Percentiles rank a stretch among this genome's conserved stretches.
phyloP scores from a whole-genome alignment of 306 rosid species.

The Vigna unguiculata region DNA sequence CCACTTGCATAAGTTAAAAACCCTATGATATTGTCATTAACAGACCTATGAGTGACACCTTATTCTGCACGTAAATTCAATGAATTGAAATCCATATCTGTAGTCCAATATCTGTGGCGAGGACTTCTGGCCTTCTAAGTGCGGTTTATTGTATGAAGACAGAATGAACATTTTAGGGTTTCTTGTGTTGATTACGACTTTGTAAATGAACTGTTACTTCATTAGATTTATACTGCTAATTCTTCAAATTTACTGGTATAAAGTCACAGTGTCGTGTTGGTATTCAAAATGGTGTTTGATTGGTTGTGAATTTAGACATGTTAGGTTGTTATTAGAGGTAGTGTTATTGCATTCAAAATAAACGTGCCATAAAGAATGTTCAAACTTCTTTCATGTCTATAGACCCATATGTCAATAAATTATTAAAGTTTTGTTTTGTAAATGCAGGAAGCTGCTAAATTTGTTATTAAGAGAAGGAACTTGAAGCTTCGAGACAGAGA shows the following conservation, averaged over 20 bases:
- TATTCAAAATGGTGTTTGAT: background rate
- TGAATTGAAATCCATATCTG: background rate
- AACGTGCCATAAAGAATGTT: background rate
- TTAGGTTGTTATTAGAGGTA: background rate
- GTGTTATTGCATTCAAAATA: background rate
- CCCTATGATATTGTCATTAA: background rate
- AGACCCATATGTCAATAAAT: background rate
- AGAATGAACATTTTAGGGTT: background rate
- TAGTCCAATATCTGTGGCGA: background rate
- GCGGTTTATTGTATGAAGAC: background rate
- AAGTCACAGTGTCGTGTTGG: background rate
- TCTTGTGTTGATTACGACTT: background rate
- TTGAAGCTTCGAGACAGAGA: conserved; percentile 79
- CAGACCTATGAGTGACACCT: background rate
- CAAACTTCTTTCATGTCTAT: conserved; percentile 13
- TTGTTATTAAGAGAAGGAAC: conserved; percentile 60
- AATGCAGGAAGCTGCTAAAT: conserved; percentile 82
- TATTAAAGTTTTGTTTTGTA: conserved; percentile 2
- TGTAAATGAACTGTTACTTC: background rate
- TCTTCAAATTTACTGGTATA: background rate
- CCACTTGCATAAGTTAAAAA: background rate
- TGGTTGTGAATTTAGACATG: background rate
- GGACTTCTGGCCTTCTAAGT: background rate
- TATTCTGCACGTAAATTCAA: too few relatives aligned
- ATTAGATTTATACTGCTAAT: background rate